These are phyloP conservation scores for Fusarium denticulatum DNA, from an alignment of 2,329 filamentous ascomycete genomes.

Conservation along the genomic window DNA sequence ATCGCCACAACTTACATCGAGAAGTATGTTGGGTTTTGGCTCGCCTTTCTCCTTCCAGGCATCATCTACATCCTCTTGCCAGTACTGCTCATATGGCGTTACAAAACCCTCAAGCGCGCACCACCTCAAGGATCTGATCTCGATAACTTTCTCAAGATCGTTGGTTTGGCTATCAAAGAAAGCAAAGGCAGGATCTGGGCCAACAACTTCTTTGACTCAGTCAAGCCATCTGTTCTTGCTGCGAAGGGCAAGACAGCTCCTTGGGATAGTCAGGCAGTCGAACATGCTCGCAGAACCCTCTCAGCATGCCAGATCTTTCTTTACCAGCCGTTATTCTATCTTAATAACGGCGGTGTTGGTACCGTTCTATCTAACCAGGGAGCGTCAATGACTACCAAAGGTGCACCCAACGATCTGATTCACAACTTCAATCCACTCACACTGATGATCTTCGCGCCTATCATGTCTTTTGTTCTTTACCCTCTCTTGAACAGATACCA, in stretches of 20 bases:
- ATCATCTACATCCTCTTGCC: constrained; percentile 65
- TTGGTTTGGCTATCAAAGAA: background rate
- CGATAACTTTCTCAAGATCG: background rate
- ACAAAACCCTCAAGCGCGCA: background rate
- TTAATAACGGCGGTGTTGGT: background rate
- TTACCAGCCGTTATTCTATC: background rate
- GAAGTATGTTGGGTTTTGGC: constrained; percentile 61
- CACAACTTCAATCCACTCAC: constrained; percentile 67
- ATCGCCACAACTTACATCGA: constrained; percentile 63
- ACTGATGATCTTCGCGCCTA: constrained; percentile 59
- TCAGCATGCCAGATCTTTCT: constrained; percentile 4
- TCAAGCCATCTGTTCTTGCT: background rate
- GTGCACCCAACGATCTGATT: constrained; percentile 69
- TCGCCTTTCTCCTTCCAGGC: constrained; percentile 54
- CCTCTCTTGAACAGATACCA: constrained; percentile 61
- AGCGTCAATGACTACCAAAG: constrained; percentile 52
- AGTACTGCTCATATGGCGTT: constrained; percentile 27
- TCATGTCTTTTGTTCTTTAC: constrained; percentile 57
- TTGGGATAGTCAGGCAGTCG: background rate
- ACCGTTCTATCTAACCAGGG: background rate
- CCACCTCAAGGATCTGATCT: background rate
- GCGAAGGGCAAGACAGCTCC: background rate
- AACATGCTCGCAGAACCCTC: background rate
- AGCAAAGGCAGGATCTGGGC: background rate
- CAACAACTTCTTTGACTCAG: background rate